Conservation (phyloP, 495 filamentous ascomycete species). For the Lasiosphaeris hirsuta region DNA sequence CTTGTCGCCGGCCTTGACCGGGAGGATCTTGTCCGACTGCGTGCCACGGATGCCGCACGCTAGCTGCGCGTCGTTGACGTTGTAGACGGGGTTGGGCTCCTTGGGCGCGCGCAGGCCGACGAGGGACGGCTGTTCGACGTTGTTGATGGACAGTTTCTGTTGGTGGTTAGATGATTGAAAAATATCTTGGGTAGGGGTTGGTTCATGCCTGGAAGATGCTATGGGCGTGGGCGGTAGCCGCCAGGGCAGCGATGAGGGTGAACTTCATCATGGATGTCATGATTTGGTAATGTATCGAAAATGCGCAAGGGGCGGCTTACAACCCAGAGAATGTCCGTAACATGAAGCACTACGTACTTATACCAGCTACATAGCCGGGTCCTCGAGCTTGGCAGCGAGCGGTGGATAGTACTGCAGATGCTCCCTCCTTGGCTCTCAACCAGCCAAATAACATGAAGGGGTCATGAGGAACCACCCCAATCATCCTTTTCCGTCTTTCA, state of each 20-base stretch:
- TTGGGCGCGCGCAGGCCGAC: constrained; percentile 8
- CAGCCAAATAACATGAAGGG: background rate
- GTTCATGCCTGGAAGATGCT: constrained; percentile 10
- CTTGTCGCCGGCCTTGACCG: constrained; percentile 10
- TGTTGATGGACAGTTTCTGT: constrained; percentile 12
- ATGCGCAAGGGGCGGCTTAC: too few species aligned
- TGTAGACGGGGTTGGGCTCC: constrained; percentile 8
- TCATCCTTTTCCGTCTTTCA: background rate
- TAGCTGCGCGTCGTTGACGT: constrained; percentile 10
- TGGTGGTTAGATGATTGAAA: background rate
- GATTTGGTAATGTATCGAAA: too few species aligned
- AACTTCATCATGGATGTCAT: constrained; percentile 9
- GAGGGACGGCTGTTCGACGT: constrained; percentile 7
- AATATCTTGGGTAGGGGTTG: background rate
- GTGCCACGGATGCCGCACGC: constrained; percentile 10
- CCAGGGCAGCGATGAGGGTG: background rate
- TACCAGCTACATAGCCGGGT: background rate
- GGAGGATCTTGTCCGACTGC: constrained; percentile 2
- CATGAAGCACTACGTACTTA: background rate
- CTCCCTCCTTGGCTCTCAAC: background rate
- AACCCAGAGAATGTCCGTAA: too few species aligned
- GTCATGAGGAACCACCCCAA: background rate
- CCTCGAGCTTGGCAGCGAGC: background rate
- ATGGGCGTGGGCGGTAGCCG: constrained; percentile 2
- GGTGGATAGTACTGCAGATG: background rate